Base-by-base conservation (phyloP, 2,329 filamentous ascomycete genomes). In the Xylaria sp. region DNA sequence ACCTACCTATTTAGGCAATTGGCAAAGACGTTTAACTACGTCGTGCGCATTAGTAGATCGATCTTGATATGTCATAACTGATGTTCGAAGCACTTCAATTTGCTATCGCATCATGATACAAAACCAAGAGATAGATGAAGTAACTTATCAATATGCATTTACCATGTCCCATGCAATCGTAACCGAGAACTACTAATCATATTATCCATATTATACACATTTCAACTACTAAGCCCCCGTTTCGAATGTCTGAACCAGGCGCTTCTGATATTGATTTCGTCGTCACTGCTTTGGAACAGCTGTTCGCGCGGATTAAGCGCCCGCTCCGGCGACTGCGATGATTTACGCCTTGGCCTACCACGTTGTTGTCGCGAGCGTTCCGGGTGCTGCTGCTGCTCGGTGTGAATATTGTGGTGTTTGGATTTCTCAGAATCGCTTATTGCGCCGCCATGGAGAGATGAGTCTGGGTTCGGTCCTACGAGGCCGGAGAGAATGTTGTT, bases 181-280 rank as follows among this genome's bases (percentile, higher is more conserved):
- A 37, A 37, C 7, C 8, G 10, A 37, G 6, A 37, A 37, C 34
- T 9, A 34, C 9, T 46, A 46, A 46, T 3, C 28, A 4, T 28
- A 4, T 28, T 28, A 6, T 28, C 2, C 28, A 28, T 28, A 13
- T 15, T 34, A 51, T 23, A 25, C 18, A 54, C 18, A n/a, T 18
- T 55, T 10, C n/a, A 18, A 20, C 12, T 20, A 9, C 57, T 57
- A 6, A 55, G 9, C 5, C 68, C 52, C 15, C 65, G 28, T 62
- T 68, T 70, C 0, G 62, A 64, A 9, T 25, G 44, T 46, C 46
- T 71, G 20, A 71, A 71, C 66, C 66, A 69, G 25, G 41, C 50
- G 13, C 63, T 56, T 51, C 51, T 69, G 10, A 69, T 71, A 18
- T 66, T 37, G n/a, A 71, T 46, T 5, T 69, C 63, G 7, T 59